Evolutionary conservation across 768 basidiomycete species (phyloP).

Genomic region (Tricholomella constricta): DNA sequence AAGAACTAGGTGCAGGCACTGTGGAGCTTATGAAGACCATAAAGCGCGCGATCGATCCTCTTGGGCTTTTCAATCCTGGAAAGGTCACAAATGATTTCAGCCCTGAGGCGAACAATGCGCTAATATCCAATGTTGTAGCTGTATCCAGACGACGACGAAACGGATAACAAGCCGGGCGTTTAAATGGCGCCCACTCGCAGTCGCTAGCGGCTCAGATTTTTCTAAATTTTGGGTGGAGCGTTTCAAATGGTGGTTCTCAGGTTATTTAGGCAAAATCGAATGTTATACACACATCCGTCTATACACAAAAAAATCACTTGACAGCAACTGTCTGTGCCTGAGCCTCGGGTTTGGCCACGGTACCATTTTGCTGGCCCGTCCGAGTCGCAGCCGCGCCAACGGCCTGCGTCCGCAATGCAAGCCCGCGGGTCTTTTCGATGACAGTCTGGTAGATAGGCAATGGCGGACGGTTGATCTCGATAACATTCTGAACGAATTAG

Average conservation of each 20-base stretch:
- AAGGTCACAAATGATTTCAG: constrained; percentile 48
- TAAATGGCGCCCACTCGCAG: neutral
- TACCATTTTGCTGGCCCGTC: constrained; percentile 28
- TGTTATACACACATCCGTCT: constrained; percentile 7
- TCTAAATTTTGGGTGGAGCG: neutral
- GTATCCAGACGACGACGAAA: constrained; percentile 19
- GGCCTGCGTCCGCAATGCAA: constrained; percentile 89
- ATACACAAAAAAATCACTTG: constrained; percentile 19
- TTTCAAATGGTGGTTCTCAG: neutral
- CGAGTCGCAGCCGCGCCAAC: constrained; percentile 70
- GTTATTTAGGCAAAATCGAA: neutral
- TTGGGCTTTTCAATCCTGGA: constrained; percentile 80
- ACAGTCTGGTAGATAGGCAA: constrained; percentile 91
- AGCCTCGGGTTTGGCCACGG: constrained; percentile 17
- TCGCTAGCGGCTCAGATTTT: neutral
- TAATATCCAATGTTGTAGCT: constrained; percentile 12
- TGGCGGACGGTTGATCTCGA: constrained; percentile 90
- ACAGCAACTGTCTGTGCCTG: constrained; percentile 25
- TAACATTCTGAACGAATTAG: constrained; percentile 72
- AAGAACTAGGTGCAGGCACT: constrained; percentile 82
- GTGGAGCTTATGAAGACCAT: constrained; percentile 83
- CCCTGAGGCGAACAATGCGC: neutral
- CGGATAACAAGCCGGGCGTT: neutral
- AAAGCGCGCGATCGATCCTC: constrained; percentile 74
- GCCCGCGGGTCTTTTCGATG: constrained; percentile 93